These are phyloP conservation scores for Asterionellopsis glacialis DNA, from an alignment of 108 stramenopile genomes.

Conservation along the genomic window DNA sequence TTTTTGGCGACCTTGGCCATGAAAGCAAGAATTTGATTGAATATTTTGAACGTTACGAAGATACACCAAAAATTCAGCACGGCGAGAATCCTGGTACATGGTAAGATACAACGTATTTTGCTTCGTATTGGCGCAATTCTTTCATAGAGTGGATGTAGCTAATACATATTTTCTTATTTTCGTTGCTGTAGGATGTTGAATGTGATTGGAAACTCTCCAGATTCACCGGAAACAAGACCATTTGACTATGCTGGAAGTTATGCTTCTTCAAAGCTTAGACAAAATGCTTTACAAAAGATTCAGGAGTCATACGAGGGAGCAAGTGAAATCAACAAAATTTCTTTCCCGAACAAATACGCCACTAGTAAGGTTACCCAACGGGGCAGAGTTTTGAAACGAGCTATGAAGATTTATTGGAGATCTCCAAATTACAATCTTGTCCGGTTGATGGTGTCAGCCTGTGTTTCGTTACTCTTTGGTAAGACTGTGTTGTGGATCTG, in stretches of 20 bases:
- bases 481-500: too few relatives aligned
- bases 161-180: too few relatives aligned
- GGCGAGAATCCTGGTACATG: slow-evolving; percentile 70
- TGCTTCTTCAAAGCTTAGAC: slow-evolving; percentile 37
- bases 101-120: too few relatives aligned
- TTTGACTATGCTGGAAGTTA: slow-evolving; percentile 52
- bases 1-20: slow-evolving; percentile 79
- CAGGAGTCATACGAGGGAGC: slow-evolving; percentile 10
- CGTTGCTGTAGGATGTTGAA: too few relatives aligned
- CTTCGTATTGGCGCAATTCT: too few relatives aligned
- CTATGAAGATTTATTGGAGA: slow-evolving; percentile 51
- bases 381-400: slow-evolving; percentile 34
- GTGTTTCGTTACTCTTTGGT: slow-evolving; percentile 47
- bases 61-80: slow-evolving; percentile 38
- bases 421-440: slow-evolving; percentile 59
- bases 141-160: too few relatives aligned
- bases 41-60: slow-evolving; percentile 52
- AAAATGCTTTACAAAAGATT: slow-evolving; percentile 31
- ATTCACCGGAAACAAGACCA: slow-evolving; percentile 5
- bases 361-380: slow-evolving; percentile 28
- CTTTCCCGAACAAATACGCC: slow-evolving; percentile 36
- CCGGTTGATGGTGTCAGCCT: slow-evolving; percentile 37
- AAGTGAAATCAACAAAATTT: slow-evolving; percentile 30
- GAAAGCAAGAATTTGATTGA: slow-evolving; percentile 45
- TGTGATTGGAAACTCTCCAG: too few relatives aligned